Conservation (phyloP, 169 alveolate species). For the Plasmodium coatneyi region DNA sequence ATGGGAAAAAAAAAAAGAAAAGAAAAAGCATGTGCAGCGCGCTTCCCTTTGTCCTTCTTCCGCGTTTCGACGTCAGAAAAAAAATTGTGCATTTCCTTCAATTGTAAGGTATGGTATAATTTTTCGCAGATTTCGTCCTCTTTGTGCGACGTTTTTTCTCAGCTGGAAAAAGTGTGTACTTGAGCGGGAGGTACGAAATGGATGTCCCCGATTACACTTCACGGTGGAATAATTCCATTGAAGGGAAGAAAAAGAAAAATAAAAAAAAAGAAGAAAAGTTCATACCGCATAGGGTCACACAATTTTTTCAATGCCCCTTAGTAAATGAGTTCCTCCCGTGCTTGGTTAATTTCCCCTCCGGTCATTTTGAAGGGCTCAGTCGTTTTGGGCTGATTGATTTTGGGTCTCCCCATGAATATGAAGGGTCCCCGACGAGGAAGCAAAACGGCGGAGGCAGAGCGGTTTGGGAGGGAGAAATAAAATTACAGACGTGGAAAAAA, state of each 20-base stretch:
- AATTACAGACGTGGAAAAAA: not conserved
- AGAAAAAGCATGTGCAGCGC: too few relatives aligned
- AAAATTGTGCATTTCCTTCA: too few relatives aligned
- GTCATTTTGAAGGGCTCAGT: not conserved
- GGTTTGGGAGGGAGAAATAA: not conserved
- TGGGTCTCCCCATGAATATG: not conserved
- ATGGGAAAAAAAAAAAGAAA: too few relatives aligned
- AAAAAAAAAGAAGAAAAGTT: not conserved
- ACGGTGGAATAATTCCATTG: not conserved
- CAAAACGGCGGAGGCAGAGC: not conserved
- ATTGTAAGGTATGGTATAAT: not conserved
- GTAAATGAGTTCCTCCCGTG: not conserved
- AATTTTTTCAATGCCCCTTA: not conserved
- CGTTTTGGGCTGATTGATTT: not conserved
- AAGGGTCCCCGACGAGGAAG: not conserved
- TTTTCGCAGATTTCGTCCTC: not conserved
- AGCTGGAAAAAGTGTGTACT: not conserved
- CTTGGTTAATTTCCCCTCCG: not conserved
- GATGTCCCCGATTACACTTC: not conserved
- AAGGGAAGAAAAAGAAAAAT: not conserved
- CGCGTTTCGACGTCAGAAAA: too few relatives aligned
- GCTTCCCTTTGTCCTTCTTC: too few relatives aligned
- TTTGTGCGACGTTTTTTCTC: not conserved
- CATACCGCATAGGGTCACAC: not conserved
- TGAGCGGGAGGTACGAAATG: not conserved